phyloP scores from a whole-genome alignment of 306 rosid species.

The Cicer cuneatum region DNA sequence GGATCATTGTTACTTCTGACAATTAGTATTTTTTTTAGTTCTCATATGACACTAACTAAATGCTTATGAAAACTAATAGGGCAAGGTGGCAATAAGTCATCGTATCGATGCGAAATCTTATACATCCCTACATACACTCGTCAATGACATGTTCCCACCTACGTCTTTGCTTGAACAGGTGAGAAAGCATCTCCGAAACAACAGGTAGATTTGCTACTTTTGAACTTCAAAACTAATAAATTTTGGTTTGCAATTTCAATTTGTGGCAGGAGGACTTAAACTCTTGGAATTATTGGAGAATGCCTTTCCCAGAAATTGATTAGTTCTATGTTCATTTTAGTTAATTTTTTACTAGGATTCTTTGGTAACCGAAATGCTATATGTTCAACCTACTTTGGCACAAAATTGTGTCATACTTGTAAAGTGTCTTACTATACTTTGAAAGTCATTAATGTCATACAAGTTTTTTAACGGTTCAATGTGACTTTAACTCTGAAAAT shows the following conservation, averaged over 20 bases:
- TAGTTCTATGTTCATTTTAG: no score
- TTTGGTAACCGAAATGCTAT: no score
- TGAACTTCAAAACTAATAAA: slow-evolving; percentile 28
- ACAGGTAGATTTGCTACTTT: neutral
- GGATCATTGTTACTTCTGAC: no score
- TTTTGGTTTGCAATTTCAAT: slow-evolving; percentile 23
- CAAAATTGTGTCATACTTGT: no score
- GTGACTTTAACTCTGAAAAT: no score
- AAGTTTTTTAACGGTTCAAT: no score
- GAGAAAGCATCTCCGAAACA: slow-evolving; percentile 26
- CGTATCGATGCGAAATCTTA: slow-evolving; percentile 80
- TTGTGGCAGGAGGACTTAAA: slow-evolving; percentile 84
- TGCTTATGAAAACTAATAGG: no score
- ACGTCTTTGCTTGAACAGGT: slow-evolving; percentile 91
- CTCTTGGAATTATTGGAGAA: slow-evolving; percentile 91
- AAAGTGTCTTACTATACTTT: neutral
- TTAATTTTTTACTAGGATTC: no score
- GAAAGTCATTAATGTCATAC: slow-evolving; percentile 5
- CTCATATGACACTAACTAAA: no score
- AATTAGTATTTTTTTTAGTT: no score
- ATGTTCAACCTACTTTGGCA: no score
- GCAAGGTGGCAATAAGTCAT: no score
- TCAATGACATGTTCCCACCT: slow-evolving; percentile 97
- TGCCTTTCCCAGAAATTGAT: slow-evolving; percentile 71
- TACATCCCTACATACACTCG: slow-evolving; percentile 92